Percentiles rank a stretch among this genome's conserved stretches.
Evolutionary conservation across 1,284 basidiomycete genomes (phyloP).

Genomic region (Apiotrichum akiyoshidainum): DNA sequence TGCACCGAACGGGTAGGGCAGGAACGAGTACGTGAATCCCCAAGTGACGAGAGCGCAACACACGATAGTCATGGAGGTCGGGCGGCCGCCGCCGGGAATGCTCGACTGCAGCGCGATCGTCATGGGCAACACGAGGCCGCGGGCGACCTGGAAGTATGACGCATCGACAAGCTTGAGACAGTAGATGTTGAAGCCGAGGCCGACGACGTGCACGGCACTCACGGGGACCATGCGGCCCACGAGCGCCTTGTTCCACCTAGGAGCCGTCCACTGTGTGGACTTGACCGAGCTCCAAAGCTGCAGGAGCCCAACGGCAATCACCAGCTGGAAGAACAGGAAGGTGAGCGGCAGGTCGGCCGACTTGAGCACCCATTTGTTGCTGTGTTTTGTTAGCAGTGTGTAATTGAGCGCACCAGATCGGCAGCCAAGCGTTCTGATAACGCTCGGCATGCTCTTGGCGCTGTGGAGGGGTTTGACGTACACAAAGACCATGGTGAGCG

Average conservation of each 20-base stretch:
- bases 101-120: conserved; percentile 55
- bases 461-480: conserved; percentile 40
- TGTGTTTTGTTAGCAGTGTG: conserved; percentile 8
- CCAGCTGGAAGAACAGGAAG: conserved; percentile 65
- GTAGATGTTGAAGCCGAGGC: conserved; percentile 71
- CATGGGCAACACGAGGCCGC: conserved; percentile 71
- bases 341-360: conserved; percentile 64
- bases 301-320: conserved; percentile 62
- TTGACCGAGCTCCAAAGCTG: conserved; percentile 3
- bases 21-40: conserved; percentile 32
- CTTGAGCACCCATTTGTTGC: conserved; percentile 56
- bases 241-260: not conserved
- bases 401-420: not conserved
- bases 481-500: conserved; percentile 67
- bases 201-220: conserved; percentile 60
- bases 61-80: conserved; percentile 21
- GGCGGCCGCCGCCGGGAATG: conserved; percentile 10
- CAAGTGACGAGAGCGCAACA: conserved; percentile 31
- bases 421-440: not conserved
- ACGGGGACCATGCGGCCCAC: conserved; percentile 1
- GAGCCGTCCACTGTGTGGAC: not conserved
- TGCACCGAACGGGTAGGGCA: conserved; percentile 18
- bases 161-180: conserved; percentile 71
- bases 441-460: too few relatives aligned
- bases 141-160: conserved; percentile 73